phyloP scores from a whole-genome alignment of 2,329 filamentous ascomycete genomes.

The Botrytis cinerea region DNA sequence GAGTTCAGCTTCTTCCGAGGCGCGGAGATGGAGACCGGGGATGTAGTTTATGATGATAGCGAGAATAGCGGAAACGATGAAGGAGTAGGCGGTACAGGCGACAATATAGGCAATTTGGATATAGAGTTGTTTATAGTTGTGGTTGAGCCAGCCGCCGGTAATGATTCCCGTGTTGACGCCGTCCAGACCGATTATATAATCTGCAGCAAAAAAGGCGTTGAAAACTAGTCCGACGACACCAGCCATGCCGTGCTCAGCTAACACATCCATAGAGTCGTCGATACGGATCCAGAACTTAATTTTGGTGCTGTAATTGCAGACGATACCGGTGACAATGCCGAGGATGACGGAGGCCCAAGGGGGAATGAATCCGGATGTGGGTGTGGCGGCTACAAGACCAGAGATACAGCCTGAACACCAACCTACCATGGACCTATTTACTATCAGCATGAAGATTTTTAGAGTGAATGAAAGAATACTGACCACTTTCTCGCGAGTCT shows the following conservation, averaged over 20 bases:
- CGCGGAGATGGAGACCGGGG: constrained; percentile 77
- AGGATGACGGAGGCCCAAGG: constrained; percentile 68
- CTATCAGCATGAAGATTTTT: not conserved
- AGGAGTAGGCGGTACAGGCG: constrained; percentile 66
- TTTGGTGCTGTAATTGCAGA: constrained; percentile 69
- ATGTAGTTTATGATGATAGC: constrained; percentile 74
- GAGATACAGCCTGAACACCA: constrained; percentile 74
- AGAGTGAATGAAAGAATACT: constrained; percentile 41
- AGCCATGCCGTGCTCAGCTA: constrained; percentile 70
- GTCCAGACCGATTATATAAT: constrained; percentile 72
- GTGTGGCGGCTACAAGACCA: constrained; percentile 69
- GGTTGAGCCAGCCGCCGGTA: constrained; percentile 71
- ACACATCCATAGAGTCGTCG: constrained; percentile 71
- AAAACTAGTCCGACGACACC: constrained; percentile 71
- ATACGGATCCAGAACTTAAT: constrained; percentile 57
- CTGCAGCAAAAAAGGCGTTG: constrained; percentile 71
- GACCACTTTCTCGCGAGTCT: constrained; percentile 56
- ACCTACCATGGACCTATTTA: constrained; percentile 68
- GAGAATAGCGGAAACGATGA: constrained; percentile 71
- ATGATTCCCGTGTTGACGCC: constrained; percentile 69
- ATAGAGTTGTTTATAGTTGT: constrained; percentile 73
- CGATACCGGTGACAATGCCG: constrained; percentile 65
- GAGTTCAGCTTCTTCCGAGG: constrained; percentile 78
- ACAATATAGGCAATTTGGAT: constrained; percentile 78
- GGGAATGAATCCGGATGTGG: constrained; percentile 67